Evolutionary conservation across 139 green algal genomes (phyloP).

Genomic region (Raphidocelis subcapitata): DNA sequence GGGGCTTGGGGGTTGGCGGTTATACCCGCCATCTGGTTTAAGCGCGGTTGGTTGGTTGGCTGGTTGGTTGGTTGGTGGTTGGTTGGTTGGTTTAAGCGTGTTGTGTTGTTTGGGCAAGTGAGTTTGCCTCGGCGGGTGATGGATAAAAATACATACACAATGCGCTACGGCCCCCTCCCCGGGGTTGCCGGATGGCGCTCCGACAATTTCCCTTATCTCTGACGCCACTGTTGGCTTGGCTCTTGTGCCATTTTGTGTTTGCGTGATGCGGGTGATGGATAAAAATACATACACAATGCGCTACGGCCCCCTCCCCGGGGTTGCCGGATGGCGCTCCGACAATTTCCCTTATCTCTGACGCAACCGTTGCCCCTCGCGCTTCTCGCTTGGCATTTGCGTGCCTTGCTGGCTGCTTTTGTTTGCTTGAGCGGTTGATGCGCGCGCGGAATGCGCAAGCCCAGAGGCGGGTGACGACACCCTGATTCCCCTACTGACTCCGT

Average conservation of each 20-base stretch:
- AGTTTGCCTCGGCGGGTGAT: neutral
- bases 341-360: neutral
- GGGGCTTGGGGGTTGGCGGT: slow-evolving; percentile 6
- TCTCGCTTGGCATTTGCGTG: no score
- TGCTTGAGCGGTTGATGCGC: no score
- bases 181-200: slow-evolving; percentile 2
- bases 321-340: neutral
- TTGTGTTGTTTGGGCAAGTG: neutral
- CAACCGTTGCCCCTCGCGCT: no score
- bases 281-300: neutral
- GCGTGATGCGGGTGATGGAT: neutral
- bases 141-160: neutral
- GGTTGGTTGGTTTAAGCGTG: neutral
- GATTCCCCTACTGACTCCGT: no score
- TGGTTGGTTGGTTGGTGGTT: neutral
- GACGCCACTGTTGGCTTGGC: neutral
- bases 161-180: neutral
- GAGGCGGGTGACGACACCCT: no score
- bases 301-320: neutral
- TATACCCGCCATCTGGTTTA: no score
- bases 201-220: slow-evolving; percentile 21
- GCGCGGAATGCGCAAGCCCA: no score
- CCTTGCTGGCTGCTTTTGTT: no score
- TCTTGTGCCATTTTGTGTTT: no score
- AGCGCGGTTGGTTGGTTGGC: no score